A percentile compares a stretch with the other conserved stretches of the same genome.
Evolutionary conservation across 306 rosid species (phyloP).

Genomic region (Cucurbita maxima): DNA sequence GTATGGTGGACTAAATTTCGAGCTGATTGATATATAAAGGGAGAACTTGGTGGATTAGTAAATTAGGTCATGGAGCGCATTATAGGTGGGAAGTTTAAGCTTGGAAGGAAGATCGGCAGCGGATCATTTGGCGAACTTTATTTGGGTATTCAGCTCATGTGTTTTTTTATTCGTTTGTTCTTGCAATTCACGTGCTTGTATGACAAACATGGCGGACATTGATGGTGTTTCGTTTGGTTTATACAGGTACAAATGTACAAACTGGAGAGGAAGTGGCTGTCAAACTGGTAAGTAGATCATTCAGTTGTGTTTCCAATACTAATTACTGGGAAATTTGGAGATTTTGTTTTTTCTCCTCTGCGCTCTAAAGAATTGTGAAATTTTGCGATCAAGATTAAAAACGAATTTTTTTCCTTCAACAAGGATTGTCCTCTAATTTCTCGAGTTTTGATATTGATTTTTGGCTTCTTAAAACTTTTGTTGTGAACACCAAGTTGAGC

Average conservation of each 20-base stretch:
- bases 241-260: conserved; percentile 67
- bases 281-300: conserved; percentile 64
- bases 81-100: conserved; percentile 78
- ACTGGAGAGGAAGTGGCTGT: conserved; percentile 98
- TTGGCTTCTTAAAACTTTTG: not conserved
- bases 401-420: not conserved
- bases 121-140: conserved; percentile 98
- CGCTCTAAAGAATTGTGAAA: not conserved
- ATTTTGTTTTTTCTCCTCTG: not conserved
- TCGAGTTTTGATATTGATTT: not conserved
- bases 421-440: not conserved
- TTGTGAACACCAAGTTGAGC: not conserved
- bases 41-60: not conserved
- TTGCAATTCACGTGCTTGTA: not conserved
- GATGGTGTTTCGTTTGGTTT: not conserved
- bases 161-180: not conserved
- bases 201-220: not conserved
- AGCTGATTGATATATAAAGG: not conserved
- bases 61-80: conserved; percentile 69
- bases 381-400: not conserved
- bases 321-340: not conserved
- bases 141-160: conserved; percentile 37
- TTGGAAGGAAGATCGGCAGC: conserved; percentile 97
- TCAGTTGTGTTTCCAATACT: not conserved
- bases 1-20: conserved; percentile 1